These are phyloP conservation scores for Talaromyces sp. DNA, from an alignment of 2,329 filamentous ascomycete genomes.

Conservation along the genomic window DNA sequence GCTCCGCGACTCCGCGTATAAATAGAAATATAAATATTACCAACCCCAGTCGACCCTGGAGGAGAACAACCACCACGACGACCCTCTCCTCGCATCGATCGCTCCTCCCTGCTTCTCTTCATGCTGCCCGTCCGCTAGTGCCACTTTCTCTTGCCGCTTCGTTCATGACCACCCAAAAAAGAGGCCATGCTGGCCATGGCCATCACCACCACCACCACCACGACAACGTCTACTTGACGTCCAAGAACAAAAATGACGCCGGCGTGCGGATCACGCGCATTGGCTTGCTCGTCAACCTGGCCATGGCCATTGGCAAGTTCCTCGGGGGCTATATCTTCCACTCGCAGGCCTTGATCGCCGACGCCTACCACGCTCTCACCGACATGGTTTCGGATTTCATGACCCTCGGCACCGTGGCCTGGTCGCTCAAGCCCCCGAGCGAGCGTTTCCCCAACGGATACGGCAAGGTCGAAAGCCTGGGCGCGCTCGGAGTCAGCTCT, in stretches of 20 bases:
- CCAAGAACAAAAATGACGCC: constrained; percentile 80
- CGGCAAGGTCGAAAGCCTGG: constrained; percentile 95
- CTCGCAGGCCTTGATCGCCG: constrained; percentile 85
- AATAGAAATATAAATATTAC: background rate
- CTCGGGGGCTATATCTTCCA: constrained; percentile 91
- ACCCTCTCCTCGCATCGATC: background rate
- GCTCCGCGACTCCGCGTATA: background rate
- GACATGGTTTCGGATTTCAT: constrained; percentile 93
- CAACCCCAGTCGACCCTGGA: background rate
- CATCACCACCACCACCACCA: constrained; percentile 65
- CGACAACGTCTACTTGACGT: constrained; percentile 78
- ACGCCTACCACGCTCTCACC: constrained; percentile 91
- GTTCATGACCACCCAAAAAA: constrained; percentile 34
- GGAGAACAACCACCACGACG: background rate
- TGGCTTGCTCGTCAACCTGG: constrained; percentile 80
- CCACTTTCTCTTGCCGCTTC: constrained; percentile 16
- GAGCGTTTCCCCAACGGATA: constrained; percentile 83
- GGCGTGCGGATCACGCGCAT: constrained; percentile 90
- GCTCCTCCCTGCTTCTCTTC: constrained; percentile 7
- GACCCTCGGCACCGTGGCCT: constrained; percentile 89
- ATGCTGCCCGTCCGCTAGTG: constrained; percentile 14
- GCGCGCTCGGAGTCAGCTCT: constrained; percentile 85
- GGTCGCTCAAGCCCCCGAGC: constrained; percentile 80
- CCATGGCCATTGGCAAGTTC: constrained; percentile 91
- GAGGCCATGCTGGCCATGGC: constrained; percentile 43